Base-by-base conservation (phyloP, 2,329 filamentous ascomycete genomes). In the Ceratocystis eucalypticola region DNA sequence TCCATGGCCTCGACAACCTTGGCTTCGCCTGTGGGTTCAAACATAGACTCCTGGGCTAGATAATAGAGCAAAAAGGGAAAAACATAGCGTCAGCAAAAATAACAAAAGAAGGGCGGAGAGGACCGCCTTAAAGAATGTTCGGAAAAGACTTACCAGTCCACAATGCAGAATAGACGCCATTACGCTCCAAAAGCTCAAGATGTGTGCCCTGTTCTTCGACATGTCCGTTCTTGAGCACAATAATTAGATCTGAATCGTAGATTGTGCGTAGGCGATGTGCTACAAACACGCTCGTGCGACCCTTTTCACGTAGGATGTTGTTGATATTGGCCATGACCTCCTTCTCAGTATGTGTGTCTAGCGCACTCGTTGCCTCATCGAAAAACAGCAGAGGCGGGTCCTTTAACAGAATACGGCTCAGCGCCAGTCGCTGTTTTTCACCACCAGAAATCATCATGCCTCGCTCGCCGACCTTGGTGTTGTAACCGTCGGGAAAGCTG, bases 391-490 rank as follows among this genome's bases (percentile, higher is more conserved):
- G 77, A 1, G 91, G 90, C 2, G 92, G 91, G 70, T 96, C 89
- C 75, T 96, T 96, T 67, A 96, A 80, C 1, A 96, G 82, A 48
- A 96, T 75, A 55, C 92, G 81, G 30, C 89, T 90, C 28, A 96
- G 85, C 0, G 93, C 93, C 10, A 96, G 78, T 2, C 92, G 84
- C 76, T 96, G 92, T 76, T 96, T 96, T 77, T 96, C 93, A 41
- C 92, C 92, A 1, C 90, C 92, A 0, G 89, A 95, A 57, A 96
- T 96, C 92, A 96, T 96, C 84, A 96, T 87, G 1, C 92, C 92
- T 61, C 93, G 84, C 78, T 96, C 93, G 65, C 93, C 93, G 30
- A 97, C 94, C 75, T 88, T 91, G 22, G 94, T 97, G 25, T 87
- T 77, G 74, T 97, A 96, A 17, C 91, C 90, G n/a, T 92, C 87